Percentiles rank a stretch among this genome's conserved stretches.
Evolutionary conservation across 495 filamentous ascomycete species (phyloP).

Genomic region (Cenococcum geophilum): DNA sequence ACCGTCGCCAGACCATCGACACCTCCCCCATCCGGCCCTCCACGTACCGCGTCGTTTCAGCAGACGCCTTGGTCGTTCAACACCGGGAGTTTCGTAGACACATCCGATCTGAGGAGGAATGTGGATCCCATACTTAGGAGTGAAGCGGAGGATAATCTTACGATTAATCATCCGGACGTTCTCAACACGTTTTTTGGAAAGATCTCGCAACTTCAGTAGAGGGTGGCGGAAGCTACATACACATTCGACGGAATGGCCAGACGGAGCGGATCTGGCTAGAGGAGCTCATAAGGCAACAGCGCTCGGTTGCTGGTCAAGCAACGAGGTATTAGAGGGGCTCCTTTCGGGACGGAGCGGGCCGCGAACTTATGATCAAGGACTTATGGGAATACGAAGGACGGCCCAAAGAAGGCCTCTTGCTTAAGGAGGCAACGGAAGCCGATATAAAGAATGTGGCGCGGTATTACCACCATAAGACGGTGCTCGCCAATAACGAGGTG

Average conservation of each 20-base stretch:
- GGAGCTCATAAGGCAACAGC: constrained; percentile 18
- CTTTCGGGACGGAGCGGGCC: background rate
- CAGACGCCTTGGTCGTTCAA: too few relatives aligned
- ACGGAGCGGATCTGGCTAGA: constrained; percentile 14
- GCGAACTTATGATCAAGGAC: constrained; percentile 30
- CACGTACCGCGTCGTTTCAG: too few relatives aligned
- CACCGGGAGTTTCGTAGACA: too few relatives aligned
- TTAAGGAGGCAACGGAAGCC: too few relatives aligned
- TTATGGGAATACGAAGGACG: constrained; percentile 26
- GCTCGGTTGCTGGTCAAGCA: constrained; percentile 20
- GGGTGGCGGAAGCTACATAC: too few relatives aligned
- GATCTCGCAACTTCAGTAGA: constrained; percentile 17
- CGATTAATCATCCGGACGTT: too few relatives aligned
- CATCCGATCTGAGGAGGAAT: too few relatives aligned
- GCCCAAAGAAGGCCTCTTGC: too few relatives aligned
- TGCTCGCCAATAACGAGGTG: constrained; percentile 26
- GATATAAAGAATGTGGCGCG: constrained; percentile 37
- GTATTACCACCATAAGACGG: constrained; percentile 39
- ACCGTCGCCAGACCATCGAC: too few relatives aligned
- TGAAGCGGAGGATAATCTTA: too few relatives aligned
- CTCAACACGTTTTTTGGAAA: constrained; percentile 12
- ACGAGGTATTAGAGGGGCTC: constrained; percentile 20
- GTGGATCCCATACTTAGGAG: too few relatives aligned
- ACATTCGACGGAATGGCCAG: constrained; percentile 13
- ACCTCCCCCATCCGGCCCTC: too few relatives aligned